Base-by-base conservation (phyloP, 1,284 basidiomycete species). In the Acaromyces ingoldii region DNA sequence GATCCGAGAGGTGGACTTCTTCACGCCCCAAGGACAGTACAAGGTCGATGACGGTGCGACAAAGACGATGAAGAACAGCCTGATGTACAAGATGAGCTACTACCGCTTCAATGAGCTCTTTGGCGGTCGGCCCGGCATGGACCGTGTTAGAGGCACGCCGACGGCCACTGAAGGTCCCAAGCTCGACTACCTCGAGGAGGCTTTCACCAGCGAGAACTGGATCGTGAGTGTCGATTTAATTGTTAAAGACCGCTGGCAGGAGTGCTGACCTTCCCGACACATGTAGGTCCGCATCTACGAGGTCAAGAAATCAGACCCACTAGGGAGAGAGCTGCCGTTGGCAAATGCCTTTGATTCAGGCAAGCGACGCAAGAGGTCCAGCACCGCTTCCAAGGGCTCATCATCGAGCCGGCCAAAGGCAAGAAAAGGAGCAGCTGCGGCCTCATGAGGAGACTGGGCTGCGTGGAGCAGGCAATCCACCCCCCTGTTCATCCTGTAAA, bases 1-100 rank as follows among this genome's bases (percentile, higher is more conserved):
- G 78, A 89, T 98, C 56, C 86, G 88, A 72, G 95, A 99, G 78
- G 81, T 84, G 28, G 87, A 88, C 74, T 99, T 89, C 81, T 99
- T 99, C 78, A 97, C 88, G 0, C 80, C 84, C n/a, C 80, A 85
- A 10, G 95, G 95, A 40, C 91, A 98, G 76, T 99, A 97, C 79
- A 85, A 85, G 62, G 82, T 98, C 43, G 95, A 97, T 74, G 90
- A 90, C 37, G 79, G 81, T 44, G 95, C 95, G 43, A 84, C 86
- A 0, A 78, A 83, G 6, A 80, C 91, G n/a, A 99, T 99, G 95
- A 88, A 82, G 78, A 87, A 97, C 70, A 89, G 89, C 71, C 78
- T 96, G 77, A 91, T 97, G 91, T 75, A 71, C 65, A 75, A 75
- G 65, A 75, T 75, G 72, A 65, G 60, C 50, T 75, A 74, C 61